Evolutionary conservation across 305 asterid genomes (phyloP).

Genomic region (Solanum chacoense): DNA sequence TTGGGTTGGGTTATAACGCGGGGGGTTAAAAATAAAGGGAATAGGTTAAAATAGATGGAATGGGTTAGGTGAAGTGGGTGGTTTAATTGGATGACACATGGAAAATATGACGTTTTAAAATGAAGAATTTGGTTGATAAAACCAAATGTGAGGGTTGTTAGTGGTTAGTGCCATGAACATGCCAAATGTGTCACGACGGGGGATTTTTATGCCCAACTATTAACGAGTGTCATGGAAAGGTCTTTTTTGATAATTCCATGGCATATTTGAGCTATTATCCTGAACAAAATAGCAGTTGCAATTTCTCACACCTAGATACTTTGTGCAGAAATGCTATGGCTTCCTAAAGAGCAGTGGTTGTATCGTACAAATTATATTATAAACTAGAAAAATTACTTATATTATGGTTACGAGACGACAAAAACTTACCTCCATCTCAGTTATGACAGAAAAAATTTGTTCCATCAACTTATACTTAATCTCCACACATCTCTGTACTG

Average conservation of each 20-base stretch:
- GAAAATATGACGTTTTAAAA: background rate
- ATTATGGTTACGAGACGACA: background rate
- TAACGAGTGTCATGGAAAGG: background rate
- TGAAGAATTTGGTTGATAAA: background rate
- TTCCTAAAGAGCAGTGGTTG: background rate
- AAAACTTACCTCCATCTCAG: background rate
- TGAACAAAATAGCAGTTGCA: background rate
- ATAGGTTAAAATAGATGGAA: background rate
- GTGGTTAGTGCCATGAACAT: background rate
- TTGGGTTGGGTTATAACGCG: background rate
- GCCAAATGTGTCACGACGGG: background rate
- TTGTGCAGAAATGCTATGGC: background rate
- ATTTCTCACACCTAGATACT: background rate
- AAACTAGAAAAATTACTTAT: background rate
- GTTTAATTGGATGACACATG: background rate
- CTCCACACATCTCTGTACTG: background rate
- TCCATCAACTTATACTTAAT: background rate
- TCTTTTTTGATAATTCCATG: background rate
- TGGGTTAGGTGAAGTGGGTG: background rate
- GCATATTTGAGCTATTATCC: background rate
- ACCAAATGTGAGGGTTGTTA: background rate
- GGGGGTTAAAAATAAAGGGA: background rate
- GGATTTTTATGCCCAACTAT: background rate
- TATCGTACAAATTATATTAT: background rate
- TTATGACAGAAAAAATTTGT: background rate